Evolutionary conservation across 495 filamentous ascomycete species (phyloP), one percentile per base, ranked within the genome.

Genomic region (Glutinoglossum americanum): DNA sequence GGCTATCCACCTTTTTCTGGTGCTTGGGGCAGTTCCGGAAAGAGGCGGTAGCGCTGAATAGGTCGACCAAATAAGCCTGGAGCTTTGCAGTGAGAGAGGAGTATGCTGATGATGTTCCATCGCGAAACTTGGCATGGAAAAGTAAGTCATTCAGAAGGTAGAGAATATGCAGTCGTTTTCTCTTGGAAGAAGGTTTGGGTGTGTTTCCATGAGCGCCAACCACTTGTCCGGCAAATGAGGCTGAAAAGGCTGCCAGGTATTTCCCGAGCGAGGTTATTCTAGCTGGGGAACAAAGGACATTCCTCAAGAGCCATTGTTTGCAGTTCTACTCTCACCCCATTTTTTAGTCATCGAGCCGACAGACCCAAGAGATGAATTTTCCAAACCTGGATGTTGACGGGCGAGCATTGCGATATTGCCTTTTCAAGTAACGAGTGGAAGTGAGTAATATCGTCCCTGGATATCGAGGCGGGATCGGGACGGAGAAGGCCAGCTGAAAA

Each of bases 331-430:
- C 56, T 63, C 61, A 47, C 32, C 45, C 37, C 55, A 55, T 62
- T 62, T 62, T 80, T 80, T 80, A 82, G 79, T 72, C 69, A 72
- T 74, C 68, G 71, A 69, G 66, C 72, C 70, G 66, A 68, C 63
- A 68, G 67, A 60, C 56, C 58, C 60, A 63, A 67, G 67, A 62
- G 66, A 62, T 62, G 61, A 66, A 65, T 66, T 61, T 64, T 62
- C 86, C 88, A 89, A 88, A 95, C 89, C 89, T 95, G 89, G 76
- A 95, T 83, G 73, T 94, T 93, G 72, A 73, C 66, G 58, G 80
- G 73, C 62, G 86, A 85, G 78, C 88, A 90, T 71, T 82, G 80
- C 68, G 75, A 72, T 64, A 88, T 68, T 57, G 76, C 77, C 65
- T 76, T 70, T 64, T 84, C 79, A 60, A 95, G 74, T 53, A 78